Base-by-base conservation (phyloP, 1,284 basidiomycete genomes). In the Omphalotus olearius region DNA sequence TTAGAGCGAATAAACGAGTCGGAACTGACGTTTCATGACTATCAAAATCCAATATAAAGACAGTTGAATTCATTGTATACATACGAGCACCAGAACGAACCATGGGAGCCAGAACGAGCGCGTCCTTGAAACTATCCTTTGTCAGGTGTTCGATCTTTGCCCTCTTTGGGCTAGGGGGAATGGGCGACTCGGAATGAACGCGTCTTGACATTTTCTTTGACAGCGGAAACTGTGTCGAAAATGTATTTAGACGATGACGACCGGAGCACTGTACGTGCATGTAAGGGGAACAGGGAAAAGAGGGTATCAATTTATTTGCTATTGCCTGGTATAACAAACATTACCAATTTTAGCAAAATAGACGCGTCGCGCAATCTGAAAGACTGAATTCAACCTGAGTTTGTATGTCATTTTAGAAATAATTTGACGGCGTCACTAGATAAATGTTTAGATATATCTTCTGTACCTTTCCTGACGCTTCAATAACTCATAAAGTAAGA, bases 51-150 rank as follows among this genome's bases (percentile, higher is more conserved):
- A 28, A 49, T 35, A 26, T 40, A 26, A 17, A 11, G 49, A 42
- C 20, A 54, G 23, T 10, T 20, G 28, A 28, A 26, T 45, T 33
- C 13, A 33, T 33, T 36, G 16, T 48, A n/a, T 45, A 76, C 87
- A 66, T 69, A 95, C 92, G 72, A 59, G 86, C 85, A 55, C 94
- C 92, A 49, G 91, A 94, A 61, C 93, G 82, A 48, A 98, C 94
- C 94, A 98, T 98, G 4, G 94, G 94, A 9, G 94, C 94, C 18
- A 98, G 79, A 62, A 94, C 86, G 30, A 94, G 72, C 20, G 91
- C 91, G 72, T 93, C 78, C 60, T 85, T 86, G 71, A 84, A 89
- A 59, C 83, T 81, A 30, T 83, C 80, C 2, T 74, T 62, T 0
- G 82, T 83, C 17, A 87, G 72, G 54, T 81, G 78, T 6, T 73